A percentile compares a stretch with the other conserved stretches of the same genome.
Conservation (phyloP, 495 filamentous ascomycete species). For the Penicillium verhagenii region DNA sequence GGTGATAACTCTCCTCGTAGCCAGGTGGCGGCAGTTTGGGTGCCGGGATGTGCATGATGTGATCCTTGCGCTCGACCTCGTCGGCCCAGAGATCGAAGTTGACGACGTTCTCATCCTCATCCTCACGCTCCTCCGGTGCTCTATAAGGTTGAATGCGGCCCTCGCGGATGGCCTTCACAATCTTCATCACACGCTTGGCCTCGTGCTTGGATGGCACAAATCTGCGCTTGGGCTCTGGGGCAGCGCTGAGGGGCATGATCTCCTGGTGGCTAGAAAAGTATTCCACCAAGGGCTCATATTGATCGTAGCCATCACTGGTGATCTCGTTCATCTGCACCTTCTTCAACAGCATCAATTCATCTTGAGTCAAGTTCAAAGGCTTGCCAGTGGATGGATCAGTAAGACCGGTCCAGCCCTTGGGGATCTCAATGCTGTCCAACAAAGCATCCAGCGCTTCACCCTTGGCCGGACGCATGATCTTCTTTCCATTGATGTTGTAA, state of each 20-base stretch:
- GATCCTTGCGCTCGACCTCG: slow-evolving; percentile 76
- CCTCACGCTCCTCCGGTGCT: slow-evolving; percentile 70
- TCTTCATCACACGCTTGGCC: slow-evolving; percentile 95
- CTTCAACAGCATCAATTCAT: slow-evolving; percentile 84
- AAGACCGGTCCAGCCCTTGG: slow-evolving; percentile 95
- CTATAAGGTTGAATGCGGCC: slow-evolving; percentile 92
- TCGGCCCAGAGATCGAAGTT: slow-evolving; percentile 95
- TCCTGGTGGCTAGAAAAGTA: slow-evolving; percentile 90
- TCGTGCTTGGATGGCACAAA: slow-evolving; percentile 99
- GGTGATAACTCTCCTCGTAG: slow-evolving; percentile 94
- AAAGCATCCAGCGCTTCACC: slow-evolving; percentile 92
- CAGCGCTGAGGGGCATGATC: slow-evolving; percentile 90
- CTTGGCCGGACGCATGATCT: slow-evolving; percentile 91
- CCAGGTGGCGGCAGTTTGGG: slow-evolving; percentile 92
- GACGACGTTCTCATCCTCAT: slow-evolving; percentile 65
- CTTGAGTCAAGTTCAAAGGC: slow-evolving; percentile 79
- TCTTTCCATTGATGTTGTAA: slow-evolving; percentile 98
- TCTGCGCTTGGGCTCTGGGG: slow-evolving; percentile 92
- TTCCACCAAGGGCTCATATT: slow-evolving; percentile 88
- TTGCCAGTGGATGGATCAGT: slow-evolving; percentile 92
- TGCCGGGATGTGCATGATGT: slow-evolving; percentile 93
- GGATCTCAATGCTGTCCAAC: slow-evolving; percentile 94
- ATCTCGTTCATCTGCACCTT: slow-evolving; percentile 91
- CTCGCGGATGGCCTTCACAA: slow-evolving; percentile 92
- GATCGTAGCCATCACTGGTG: slow-evolving; percentile 83